Conservation (phyloP, 345 rosid genomes). For the Luvunga scandens region DNA sequence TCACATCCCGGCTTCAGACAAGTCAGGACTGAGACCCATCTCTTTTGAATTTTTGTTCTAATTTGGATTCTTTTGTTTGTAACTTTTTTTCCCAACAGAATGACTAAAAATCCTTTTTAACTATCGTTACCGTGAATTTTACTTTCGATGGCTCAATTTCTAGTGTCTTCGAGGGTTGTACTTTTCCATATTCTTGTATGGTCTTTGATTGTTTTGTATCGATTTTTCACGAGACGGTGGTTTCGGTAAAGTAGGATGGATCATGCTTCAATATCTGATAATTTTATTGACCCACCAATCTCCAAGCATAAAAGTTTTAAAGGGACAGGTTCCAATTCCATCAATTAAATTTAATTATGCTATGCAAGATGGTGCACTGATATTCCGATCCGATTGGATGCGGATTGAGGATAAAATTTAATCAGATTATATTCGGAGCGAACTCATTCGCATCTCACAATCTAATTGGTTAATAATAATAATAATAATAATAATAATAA, state of each 20-base stretch:
- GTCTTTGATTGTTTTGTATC: too few species aligned
- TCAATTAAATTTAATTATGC: not conserved
- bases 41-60: slow-evolving; percentile 6
- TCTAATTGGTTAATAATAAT: too few species aligned
- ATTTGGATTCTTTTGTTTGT: not conserved
- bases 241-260: not conserved
- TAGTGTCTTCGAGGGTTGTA: not conserved
- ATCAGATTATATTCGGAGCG: too few species aligned
- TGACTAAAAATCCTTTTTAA: not conserved
- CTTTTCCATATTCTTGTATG: not conserved
- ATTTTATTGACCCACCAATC: not conserved
- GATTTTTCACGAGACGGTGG: not conserved
- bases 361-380: not conserved
- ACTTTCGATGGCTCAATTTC: not conserved
- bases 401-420: too few species aligned
- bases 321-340: not conserved
- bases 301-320: too few species aligned
- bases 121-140: not conserved
- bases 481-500: too few species aligned
- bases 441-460: too few species aligned
- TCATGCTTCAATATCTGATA: not conserved
- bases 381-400: too few species aligned
- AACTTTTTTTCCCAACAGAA: not conserved
- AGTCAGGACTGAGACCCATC: not conserved
- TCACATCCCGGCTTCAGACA: not conserved